These are phyloP conservation scores for Canna indica DNA, from an alignment of 176 grass and related monocot species.

Conservation along the genomic window DNA sequence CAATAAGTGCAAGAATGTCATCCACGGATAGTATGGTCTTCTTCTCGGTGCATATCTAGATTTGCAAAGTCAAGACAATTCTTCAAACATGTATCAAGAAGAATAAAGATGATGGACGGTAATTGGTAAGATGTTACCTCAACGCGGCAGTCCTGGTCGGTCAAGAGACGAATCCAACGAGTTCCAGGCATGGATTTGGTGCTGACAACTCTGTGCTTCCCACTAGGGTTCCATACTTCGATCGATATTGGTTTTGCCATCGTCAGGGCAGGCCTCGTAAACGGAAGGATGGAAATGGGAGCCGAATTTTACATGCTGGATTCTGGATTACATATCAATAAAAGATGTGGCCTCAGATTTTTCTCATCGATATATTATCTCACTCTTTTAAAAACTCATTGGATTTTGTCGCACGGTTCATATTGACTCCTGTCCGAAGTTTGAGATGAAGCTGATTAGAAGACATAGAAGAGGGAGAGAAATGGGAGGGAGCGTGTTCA, in stretches of 20 bases:
- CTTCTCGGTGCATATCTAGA: conserved; percentile 61
- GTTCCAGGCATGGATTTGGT: conserved; percentile 94
- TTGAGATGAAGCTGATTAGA: background rate
- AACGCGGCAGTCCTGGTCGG: conserved; percentile 74
- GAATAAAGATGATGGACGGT: background rate
- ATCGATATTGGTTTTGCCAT: conserved; percentile 82
- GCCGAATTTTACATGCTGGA: background rate
- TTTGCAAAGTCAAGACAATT: too few species aligned
- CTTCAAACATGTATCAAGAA: too few species aligned
- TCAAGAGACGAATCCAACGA: conserved; percentile 83
- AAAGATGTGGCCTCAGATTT: background rate
- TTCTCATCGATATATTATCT: background rate
- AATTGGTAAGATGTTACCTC: conserved; percentile 18
- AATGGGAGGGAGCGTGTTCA: background rate
- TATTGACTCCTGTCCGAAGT: background rate
- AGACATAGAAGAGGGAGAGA: background rate
- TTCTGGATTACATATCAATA: background rate
- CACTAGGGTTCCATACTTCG: conserved; percentile 88
- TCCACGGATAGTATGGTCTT: conserved; percentile 86
- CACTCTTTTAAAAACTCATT: background rate
- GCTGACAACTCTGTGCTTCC: conserved; percentile 77
- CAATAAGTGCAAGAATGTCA: conserved; percentile 80
- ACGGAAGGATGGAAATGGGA: background rate
- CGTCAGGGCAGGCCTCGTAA: background rate
- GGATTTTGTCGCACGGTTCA: background rate